Conservation (phyloP, 306 rosid species). For the Quercus parvula region DNA sequence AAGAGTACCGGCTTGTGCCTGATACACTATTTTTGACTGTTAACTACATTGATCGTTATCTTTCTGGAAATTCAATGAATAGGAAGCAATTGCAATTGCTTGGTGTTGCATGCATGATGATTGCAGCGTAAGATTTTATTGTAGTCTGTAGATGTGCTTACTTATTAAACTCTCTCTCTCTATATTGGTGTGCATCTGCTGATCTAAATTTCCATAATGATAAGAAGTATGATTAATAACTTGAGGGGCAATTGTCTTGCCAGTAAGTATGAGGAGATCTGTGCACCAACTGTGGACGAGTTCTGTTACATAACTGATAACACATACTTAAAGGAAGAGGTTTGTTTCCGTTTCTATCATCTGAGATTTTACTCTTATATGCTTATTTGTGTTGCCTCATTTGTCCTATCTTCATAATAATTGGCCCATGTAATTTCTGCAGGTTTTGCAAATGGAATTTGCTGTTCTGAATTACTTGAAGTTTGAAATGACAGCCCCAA, state of each 20-base stretch:
- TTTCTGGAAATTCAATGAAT: constrained; percentile 83
- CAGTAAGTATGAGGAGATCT: constrained; percentile 96
- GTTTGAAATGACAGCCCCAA: constrained; percentile 96
- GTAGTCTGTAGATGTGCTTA: not conserved
- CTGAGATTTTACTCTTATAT: not conserved
- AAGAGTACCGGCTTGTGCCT: constrained; percentile 92
- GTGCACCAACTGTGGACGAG: constrained; percentile 96
- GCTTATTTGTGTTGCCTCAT: constrained; percentile 1
- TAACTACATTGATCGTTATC: constrained; percentile 89
- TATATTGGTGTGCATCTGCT: not conserved
- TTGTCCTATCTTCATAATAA: constrained; percentile 7
- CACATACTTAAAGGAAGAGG: constrained; percentile 91
- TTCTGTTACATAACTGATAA: constrained; percentile 95
- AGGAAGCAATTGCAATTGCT: constrained; percentile 84
- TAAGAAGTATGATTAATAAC: not conserved
- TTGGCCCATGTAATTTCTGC: constrained; percentile 18
- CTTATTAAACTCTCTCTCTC: not conserved
- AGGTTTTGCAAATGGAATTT: constrained; percentile 96
- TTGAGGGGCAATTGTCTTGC: not conserved
- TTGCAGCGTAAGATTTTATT: constrained; percentile 80
- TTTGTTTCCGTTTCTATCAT: constrained; percentile 17
- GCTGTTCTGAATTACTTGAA: constrained; percentile 79
- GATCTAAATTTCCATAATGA: not conserved
- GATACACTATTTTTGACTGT: constrained; percentile 90
- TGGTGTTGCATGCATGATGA: constrained; percentile 98